Conservation (phyloP, 2,329 filamentous ascomycete species). For the Aspergillus uvarum region DNA sequence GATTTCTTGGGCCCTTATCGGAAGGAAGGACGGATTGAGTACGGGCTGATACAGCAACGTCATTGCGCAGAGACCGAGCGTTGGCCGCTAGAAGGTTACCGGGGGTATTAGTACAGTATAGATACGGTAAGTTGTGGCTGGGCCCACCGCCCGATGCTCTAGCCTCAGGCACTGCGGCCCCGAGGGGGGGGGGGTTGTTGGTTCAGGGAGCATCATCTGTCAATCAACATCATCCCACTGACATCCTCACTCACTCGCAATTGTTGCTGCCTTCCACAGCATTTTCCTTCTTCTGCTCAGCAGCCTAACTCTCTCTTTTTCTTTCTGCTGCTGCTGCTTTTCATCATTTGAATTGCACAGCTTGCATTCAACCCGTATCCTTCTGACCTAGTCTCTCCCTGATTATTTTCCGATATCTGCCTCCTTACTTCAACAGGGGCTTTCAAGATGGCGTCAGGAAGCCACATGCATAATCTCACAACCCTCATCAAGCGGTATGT, state of each 20-base stretch:
- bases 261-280: slow-evolving; percentile 4
- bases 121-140: slow-evolving; percentile 17
- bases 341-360: not conserved
- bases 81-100: not conserved
- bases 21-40: slow-evolving; percentile 5
- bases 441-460: slow-evolving; percentile 62
- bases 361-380: slow-evolving; percentile 23
- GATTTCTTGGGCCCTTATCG: slow-evolving; percentile 10
- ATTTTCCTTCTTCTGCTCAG: not conserved
- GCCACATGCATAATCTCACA: slow-evolving; percentile 92
- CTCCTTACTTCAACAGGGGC: slow-evolving; percentile 18
- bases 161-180: slow-evolving; percentile 18
- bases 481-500: slow-evolving; percentile 94
- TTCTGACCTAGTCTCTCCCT: slow-evolving; percentile 49
- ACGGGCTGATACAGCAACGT: slow-evolving; percentile 22
- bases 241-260: slow-evolving; percentile 16
- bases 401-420: slow-evolving; percentile 4
- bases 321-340: not conserved
- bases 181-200: not conserved
- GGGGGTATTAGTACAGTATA: slow-evolving; percentile 10
- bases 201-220: slow-evolving; percentile 24
- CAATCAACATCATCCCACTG: slow-evolving; percentile 11
- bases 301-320: not conserved
- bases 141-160: slow-evolving; percentile 18
- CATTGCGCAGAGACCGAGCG: slow-evolving; percentile 11